A percentile compares a stretch with the other conserved stretches of the same genome.
phyloP scores from a whole-genome alignment of 441 rosid species.

The Pelargonium australe region DNA sequence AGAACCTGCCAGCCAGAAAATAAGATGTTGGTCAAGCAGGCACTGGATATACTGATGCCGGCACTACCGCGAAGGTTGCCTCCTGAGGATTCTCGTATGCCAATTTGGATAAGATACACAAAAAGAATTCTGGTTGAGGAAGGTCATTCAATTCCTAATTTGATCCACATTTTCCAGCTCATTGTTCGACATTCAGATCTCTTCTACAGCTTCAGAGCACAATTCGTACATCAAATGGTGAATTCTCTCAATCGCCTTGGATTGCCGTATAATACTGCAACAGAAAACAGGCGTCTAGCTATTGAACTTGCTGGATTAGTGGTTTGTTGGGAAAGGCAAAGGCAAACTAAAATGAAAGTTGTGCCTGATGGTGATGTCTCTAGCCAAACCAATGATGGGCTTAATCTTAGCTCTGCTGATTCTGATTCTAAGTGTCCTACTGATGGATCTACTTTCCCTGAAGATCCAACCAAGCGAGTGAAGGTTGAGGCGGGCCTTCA shows the following conservation, averaged over 20 bases:
- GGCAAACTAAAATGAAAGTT: constrained; percentile 79
- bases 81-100: constrained; percentile 93
- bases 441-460: constrained; percentile 67
- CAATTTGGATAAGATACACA: constrained; percentile 96
- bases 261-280: constrained; percentile 82
- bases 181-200: constrained; percentile 94
- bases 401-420: constrained; percentile 40
- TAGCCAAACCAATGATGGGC: constrained; percentile 47
- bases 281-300: constrained; percentile 94
- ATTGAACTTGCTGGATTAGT: constrained; percentile 99
- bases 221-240: constrained; percentile 99
- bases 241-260: constrained; percentile 98
- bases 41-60: constrained; percentile 97
- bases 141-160: constrained; percentile 89
- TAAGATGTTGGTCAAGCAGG: constrained; percentile 95
- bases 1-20: constrained; percentile 97
- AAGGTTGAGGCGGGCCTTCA: constrained; percentile 94
- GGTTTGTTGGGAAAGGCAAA: constrained; percentile 94
- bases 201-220: constrained; percentile 95
- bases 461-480: constrained; percentile 75
- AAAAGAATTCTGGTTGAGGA: constrained; percentile 97
- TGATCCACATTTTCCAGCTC: constrained; percentile 97
- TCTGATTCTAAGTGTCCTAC: constrained; percentile 61
- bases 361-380: constrained; percentile 49
- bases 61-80: constrained; percentile 95